phyloP scores from a whole-genome alignment of 306 rosid species.

The Cicer yamashitae region DNA sequence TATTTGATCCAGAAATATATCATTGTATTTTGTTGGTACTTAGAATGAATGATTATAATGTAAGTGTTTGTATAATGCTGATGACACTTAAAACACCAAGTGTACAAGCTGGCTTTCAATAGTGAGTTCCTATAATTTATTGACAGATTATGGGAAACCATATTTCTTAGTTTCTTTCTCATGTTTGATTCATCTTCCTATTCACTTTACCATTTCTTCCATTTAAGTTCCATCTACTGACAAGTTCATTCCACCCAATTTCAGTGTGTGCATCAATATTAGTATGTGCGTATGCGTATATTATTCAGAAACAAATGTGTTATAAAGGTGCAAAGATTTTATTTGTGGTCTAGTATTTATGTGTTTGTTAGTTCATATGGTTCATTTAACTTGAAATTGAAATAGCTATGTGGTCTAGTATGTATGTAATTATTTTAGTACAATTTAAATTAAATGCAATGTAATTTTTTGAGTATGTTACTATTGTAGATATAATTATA shows the following conservation, averaged over 20 bases:
- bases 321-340: conserved; percentile 29
- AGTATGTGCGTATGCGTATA: neutral
- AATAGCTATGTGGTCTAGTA: too few species aligned
- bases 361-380: conserved; percentile 30
- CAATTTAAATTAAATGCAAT: too few species aligned
- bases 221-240: conserved; percentile 14
- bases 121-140: conserved; percentile 26
- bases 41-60: conserved; percentile 28
- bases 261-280: conserved; percentile 15
- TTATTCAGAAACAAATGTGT: conserved; percentile 24
- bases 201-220: neutral
- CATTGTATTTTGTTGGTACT: neutral
- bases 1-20: conserved; percentile 27
- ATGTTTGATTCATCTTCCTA: conserved; percentile 26
- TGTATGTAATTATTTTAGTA: too few species aligned
- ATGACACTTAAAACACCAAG: too few species aligned
- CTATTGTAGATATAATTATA: too few species aligned
- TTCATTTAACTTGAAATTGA: neutral
- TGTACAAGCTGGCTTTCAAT: neutral
- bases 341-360: too few species aligned
- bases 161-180: conserved; percentile 21
- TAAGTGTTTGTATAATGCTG: conserved; percentile 1
- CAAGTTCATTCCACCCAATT: conserved; percentile 10
- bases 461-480: too few species aligned
- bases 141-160: conserved; percentile 19